Percentiles rank a stretch among this genome's conserved stretches.
Conservation (phyloP, 73 alveolate genomes). For the Stentor coeruleus region DNA sequence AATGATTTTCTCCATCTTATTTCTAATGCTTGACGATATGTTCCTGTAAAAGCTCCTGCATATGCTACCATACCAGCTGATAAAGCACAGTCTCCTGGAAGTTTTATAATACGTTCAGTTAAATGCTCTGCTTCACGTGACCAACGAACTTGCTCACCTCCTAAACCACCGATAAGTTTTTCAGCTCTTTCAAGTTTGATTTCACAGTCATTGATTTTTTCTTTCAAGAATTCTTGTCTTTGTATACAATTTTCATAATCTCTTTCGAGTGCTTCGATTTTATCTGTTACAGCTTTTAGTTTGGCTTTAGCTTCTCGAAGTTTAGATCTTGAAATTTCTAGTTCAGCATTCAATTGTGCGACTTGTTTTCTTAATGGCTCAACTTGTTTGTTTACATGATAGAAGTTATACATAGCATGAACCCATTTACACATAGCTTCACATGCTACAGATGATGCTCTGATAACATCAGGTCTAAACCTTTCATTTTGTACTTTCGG, state of each 20-base stretch:
- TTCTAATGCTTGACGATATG: slow-evolving; percentile 85
- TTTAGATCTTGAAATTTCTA: slow-evolving; percentile 38
- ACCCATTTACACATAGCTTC: slow-evolving; percentile 74
- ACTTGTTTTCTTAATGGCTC: slow-evolving; percentile 23
- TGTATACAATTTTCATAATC: slow-evolving; percentile 57
- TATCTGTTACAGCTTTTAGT: slow-evolving; percentile 77
- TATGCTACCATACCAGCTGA: slow-evolving; percentile 97
- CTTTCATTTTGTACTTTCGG: slow-evolving; percentile 59
- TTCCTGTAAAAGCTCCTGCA: slow-evolving; percentile 95
- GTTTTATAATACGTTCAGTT: slow-evolving; percentile 67
- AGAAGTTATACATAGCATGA: slow-evolving; percentile 72
- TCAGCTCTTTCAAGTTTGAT: slow-evolving; percentile 96
- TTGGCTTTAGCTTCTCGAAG: slow-evolving; percentile 48
- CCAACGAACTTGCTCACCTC: slow-evolving; percentile 98
- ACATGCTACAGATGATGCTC: slow-evolving; percentile 71
- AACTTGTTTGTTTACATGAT: slow-evolving; percentile 35
- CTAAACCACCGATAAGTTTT: slow-evolving; percentile 91
- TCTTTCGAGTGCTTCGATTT: slow-evolving; percentile 71
- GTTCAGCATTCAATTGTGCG: slow-evolving; percentile 25
- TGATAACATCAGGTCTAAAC: slow-evolving; percentile 65
- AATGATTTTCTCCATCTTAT: slow-evolving; percentile 81
- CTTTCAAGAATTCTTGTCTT: slow-evolving; percentile 45
- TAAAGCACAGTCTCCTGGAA: slow-evolving; percentile 92
- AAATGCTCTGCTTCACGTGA: slow-evolving; percentile 82
- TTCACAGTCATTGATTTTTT: slow-evolving; percentile 57